These are phyloP conservation scores for Phytophthora pistaciae DNA, from an alignment of 352 stramenopile genomes.

Conservation along the genomic window DNA sequence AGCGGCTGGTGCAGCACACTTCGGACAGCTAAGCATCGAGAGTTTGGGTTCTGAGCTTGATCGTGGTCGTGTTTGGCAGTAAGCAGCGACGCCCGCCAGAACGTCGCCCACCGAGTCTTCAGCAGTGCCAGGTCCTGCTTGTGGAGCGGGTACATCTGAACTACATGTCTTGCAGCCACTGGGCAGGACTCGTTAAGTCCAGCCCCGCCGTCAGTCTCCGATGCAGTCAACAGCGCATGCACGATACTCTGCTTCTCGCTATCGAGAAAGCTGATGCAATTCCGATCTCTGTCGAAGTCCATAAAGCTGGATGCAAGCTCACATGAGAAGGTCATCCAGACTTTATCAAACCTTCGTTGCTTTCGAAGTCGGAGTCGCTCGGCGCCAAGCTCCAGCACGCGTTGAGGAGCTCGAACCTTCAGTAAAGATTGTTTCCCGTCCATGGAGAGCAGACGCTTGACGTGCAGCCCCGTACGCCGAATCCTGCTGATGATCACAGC, in stretches of 20 bases:
- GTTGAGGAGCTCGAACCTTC: constrained; percentile 77
- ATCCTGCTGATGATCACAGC: constrained; percentile 66
- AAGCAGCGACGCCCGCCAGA: constrained; percentile 56
- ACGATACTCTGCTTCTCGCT: constrained; percentile 88
- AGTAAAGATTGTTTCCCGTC: constrained; percentile 82
- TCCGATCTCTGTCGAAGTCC: constrained; percentile 59
- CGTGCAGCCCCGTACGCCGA: constrained; percentile 61
- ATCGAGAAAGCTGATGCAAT: constrained; percentile 72
- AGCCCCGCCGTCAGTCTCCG: constrained; percentile 53
- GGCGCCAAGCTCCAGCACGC: constrained; percentile 71
- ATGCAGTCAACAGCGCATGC: constrained; percentile 62
- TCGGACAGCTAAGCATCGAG: constrained; percentile 33
- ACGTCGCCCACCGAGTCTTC: constrained; percentile 82
- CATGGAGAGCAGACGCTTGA: constrained; percentile 78
- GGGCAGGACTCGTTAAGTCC: constrained; percentile 79
- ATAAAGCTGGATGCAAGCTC: constrained; percentile 75
- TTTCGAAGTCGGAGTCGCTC: constrained; percentile 79
- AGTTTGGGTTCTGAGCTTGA: background rate
- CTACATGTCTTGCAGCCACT: constrained; percentile 70
- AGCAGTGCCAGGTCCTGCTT: constrained; percentile 80
- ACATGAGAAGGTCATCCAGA: constrained; percentile 84
- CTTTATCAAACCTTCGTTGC: constrained; percentile 66
- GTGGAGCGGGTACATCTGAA: constrained; percentile 91
- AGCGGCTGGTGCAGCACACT: constrained; percentile 78
- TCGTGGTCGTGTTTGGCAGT: constrained; percentile 21